Evolutionary conservation across 148 eudicot species (phyloP).

Genomic region (Diospyros kaki): DNA sequence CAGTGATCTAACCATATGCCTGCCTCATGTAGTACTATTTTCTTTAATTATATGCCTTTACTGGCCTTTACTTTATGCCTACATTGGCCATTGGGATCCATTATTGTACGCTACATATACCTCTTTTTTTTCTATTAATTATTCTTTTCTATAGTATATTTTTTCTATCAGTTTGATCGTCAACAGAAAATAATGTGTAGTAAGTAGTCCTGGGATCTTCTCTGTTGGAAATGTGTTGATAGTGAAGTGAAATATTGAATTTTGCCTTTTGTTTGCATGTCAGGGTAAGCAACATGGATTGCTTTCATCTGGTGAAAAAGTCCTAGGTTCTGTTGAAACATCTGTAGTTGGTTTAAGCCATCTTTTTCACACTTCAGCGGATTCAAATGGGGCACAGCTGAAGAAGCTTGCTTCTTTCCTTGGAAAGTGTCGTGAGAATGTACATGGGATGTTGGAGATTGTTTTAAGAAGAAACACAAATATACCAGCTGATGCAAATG

Average conservation of each 20-base stretch:
- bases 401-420: constrained; percentile 69
- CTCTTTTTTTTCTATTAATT: neutral
- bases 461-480: constrained; percentile 63
- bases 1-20: neutral
- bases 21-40: neutral
- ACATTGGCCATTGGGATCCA: neutral
- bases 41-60: neutral
- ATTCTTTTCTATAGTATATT: neutral
- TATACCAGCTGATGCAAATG: constrained; percentile 72
- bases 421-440: constrained; percentile 44
- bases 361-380: constrained; percentile 59
- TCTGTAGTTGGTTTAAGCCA: constrained; percentile 84
- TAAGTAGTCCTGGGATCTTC: neutral
- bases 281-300: constrained; percentile 37
- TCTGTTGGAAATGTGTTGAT: neutral
- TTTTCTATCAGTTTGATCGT: neutral
- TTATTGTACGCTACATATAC: neutral
- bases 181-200: neutral
- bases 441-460: constrained; percentile 52
- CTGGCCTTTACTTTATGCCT: neutral
- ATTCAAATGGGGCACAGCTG: constrained; percentile 64
- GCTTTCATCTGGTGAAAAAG: constrained; percentile 25
- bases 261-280: constrained; percentile 9
- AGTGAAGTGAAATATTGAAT: neutral
- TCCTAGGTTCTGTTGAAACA: constrained; percentile 78